phyloP scores from a whole-genome alignment of 257 asterid species.

The Capsicum chinense region DNA sequence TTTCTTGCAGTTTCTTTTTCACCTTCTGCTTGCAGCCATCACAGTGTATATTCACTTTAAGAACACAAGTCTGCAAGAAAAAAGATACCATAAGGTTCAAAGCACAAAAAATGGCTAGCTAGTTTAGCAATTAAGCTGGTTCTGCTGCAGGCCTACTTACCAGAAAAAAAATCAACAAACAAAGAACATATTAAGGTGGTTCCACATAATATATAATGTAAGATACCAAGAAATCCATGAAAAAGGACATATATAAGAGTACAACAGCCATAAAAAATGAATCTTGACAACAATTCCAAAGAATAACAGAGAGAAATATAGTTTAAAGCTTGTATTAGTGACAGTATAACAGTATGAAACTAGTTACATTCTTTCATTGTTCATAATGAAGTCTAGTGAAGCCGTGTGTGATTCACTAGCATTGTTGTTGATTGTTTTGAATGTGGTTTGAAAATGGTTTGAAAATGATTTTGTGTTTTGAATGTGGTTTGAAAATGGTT shows the following conservation, averaged over 20 bases:
- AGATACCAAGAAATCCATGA: neutral
- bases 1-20: conserved; percentile 56
- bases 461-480: too few species aligned
- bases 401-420: too few species aligned
- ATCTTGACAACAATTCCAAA: neutral
- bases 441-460: too few species aligned
- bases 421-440: too few species aligned
- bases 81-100: neutral
- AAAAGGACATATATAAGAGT: too few species aligned
- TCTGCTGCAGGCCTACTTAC: neutral
- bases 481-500: too few species aligned
- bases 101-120: neutral
- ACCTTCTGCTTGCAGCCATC: conserved; percentile 69
- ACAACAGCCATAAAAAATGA: neutral
- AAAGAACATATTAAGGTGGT: neutral
- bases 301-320: neutral
- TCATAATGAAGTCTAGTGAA: too few species aligned
- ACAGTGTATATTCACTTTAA: conserved; percentile 67
- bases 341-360: neutral
- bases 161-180: neutral
- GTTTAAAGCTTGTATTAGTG: neutral
- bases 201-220: neutral
- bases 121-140: neutral
- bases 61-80: conserved; percentile 58
- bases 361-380: too few species aligned